Evolutionary conservation across 176 grass and related monocot species (phyloP).

Genomic region (Tillandsia fasciculata): DNA sequence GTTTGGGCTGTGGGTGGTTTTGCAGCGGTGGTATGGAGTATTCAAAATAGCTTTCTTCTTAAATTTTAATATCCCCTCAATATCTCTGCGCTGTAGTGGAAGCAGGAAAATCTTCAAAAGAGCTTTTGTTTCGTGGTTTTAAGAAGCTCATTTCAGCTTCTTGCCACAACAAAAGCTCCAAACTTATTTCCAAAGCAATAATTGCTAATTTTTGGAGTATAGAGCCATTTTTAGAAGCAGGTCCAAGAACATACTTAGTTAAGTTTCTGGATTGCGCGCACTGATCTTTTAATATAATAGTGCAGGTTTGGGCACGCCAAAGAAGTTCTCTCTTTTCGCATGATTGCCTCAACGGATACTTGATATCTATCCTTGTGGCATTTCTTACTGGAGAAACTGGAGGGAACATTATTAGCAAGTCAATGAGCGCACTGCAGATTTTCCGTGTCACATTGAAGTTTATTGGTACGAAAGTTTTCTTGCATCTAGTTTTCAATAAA

Average conservation of each 20-base stretch:
- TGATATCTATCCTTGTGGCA: constrained; percentile 59
- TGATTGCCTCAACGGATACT: constrained; percentile 92
- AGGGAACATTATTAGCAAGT: constrained; percentile 58
- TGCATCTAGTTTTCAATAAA: constrained; percentile 5
- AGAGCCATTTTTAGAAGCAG: too few species aligned
- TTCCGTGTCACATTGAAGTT: constrained; percentile 63
- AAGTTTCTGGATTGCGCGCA: not conserved
- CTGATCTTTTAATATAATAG: constrained; percentile 24
- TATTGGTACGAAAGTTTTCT: constrained; percentile 42
- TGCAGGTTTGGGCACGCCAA: constrained; percentile 88
- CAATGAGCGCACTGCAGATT: constrained; percentile 61
- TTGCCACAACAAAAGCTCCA: too few species aligned
- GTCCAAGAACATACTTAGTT: not conserved
- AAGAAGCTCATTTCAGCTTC: too few species aligned
- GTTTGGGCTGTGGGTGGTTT: too few species aligned
- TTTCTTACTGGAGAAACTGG: constrained; percentile 48
- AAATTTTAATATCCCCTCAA: too few species aligned
- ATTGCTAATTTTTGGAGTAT: too few species aligned
- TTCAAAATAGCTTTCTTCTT: too few species aligned
- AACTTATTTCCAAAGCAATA: too few species aligned
- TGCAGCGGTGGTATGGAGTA: too few species aligned
- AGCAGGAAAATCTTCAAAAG: too few species aligned
- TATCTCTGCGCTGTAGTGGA: too few species aligned
- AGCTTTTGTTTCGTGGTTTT: too few species aligned
- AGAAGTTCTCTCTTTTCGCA: constrained; percentile 65